phyloP scores from a whole-genome alignment of 2,329 filamentous ascomycete species.

The Pseudogymnoascus sp. region DNA sequence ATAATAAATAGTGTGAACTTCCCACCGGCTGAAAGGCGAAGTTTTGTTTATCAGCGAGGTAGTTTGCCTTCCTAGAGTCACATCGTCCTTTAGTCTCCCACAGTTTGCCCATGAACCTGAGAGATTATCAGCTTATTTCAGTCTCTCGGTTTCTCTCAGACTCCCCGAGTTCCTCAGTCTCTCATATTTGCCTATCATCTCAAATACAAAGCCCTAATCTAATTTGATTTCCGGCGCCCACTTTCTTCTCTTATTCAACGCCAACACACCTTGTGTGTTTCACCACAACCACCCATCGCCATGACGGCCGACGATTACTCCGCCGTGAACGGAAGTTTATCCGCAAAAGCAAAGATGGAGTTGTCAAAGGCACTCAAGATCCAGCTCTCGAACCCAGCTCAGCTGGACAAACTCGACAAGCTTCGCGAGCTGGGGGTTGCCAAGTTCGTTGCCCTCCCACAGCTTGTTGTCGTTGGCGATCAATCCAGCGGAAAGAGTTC shows the following conservation, averaged over 20 bases:
- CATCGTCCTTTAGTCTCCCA: not conserved
- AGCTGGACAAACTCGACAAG: constrained; percentile 18
- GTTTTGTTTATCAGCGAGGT: not conserved
- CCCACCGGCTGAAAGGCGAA: not conserved
- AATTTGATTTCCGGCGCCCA: not conserved
- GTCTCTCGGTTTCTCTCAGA: not conserved
- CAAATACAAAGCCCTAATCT: not conserved
- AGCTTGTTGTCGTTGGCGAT: constrained; percentile 34
- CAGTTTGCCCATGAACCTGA: not conserved
- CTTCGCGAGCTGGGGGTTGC: constrained; percentile 17
- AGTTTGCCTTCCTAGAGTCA: not conserved
- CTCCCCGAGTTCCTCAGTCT: not conserved
- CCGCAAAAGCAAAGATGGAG: not conserved
- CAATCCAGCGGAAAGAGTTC: constrained; percentile 34
- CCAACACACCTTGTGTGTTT: not conserved
- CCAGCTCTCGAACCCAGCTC: not conserved
- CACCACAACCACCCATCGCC: not conserved
- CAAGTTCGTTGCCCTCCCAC: constrained; percentile 18
- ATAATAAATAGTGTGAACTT: not conserved
- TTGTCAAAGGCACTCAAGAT: not conserved
- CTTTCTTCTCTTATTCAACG: not conserved
- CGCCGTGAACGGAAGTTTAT: not conserved
- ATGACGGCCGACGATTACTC: not conserved
- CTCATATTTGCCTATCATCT: not conserved
- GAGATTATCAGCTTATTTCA: not conserved